Conservation (phyloP, 2,329 filamentous ascomycete genomes). For the Penicillium frequentans region DNA sequence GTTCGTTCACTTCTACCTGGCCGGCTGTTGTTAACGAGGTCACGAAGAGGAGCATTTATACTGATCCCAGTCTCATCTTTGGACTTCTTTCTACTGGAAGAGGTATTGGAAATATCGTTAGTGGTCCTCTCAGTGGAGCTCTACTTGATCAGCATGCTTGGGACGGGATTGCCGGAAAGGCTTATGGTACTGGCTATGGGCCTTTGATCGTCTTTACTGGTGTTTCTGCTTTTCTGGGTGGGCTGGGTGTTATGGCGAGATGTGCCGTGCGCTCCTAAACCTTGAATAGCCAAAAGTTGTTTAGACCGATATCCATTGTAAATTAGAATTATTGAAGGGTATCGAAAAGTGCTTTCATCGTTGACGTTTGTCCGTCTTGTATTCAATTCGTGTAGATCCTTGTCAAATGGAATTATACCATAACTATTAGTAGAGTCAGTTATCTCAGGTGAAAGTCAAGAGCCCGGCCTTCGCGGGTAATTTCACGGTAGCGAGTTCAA, state of each 20-base stretch:
- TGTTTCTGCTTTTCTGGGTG: constrained; percentile 19
- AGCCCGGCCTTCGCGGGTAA: no score
- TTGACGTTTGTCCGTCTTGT: not conserved
- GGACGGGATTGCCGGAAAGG: constrained; percentile 18
- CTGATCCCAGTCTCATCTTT: constrained; percentile 52
- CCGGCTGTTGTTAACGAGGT: constrained; percentile 48
- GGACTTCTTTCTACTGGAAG: constrained; percentile 51
- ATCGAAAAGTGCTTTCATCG: not conserved
- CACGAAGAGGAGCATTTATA: constrained; percentile 32
- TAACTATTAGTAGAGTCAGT: no score
- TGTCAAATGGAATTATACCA: no score
- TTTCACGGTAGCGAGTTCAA: no score
- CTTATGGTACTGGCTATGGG: constrained; percentile 30
- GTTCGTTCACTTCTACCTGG: constrained; percentile 46
- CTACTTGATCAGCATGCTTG: constrained; percentile 24
- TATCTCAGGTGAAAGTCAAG: no score
- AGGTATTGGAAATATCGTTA: constrained; percentile 53
- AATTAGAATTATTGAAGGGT: not conserved
- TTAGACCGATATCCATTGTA: not conserved
- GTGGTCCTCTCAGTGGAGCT: constrained; percentile 52
- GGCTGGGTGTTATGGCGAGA: constrained; percentile 12
- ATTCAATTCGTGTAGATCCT: no score
- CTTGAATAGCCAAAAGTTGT: not conserved
- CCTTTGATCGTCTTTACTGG: constrained; percentile 32
- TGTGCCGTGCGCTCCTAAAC: not conserved